Evolutionary conservation across 164 flowering plant genomes (phyloP), one percentile per base, ranked within the genome.

Genomic region (Magnolia kwangsiensis): DNA sequence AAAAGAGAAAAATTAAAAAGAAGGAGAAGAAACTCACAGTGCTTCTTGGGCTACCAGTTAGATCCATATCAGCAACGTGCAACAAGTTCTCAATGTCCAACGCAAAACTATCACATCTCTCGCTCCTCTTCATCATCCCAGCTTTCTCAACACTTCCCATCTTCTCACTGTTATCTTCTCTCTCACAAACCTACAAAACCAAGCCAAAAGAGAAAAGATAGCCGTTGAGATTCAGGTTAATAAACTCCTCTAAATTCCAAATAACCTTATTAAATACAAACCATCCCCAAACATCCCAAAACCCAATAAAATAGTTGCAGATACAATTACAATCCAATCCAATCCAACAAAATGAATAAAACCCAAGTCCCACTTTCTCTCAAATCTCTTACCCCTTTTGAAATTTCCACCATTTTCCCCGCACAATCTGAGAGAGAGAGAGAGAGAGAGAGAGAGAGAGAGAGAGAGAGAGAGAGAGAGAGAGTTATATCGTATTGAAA

Each of bases 21-120:
- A 50, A n/a, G 72, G 49, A 7, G 51, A 68, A 37, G 72, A 74
- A 31, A 16, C 69, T 64, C 63, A 74, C 76, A 63, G 69, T 45
- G 67, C 7, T 74, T 23, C 27, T 72, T 51, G 61, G 9, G 31
- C 27, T 72, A 7, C 61, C 31, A 21, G 63, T 24, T 3, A 45
- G 7, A 63, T 74, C 58, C n/a, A 31, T 64, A 63, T 65, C 76
- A 37, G 67, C 69, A 9, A 63, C 10, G 63, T 49, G 69, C 29
- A 11, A 45, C 23, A 74, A 64, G 55, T 27, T 49, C 31, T 74
- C 76, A 24, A 74, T 74, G 18, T 74, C 69, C 76, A 74, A 64
- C 20, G 37, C 76, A 50, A 74, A 63, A 49, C 59, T 37, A 49
- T 74, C 76, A 14, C 51, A 64, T n/a, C 16, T 63, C 51, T 73